These are phyloP conservation scores for Stropharia rugosoannulata DNA, from an alignment of 768 basidiomycete species.

Conservation along the genomic window DNA sequence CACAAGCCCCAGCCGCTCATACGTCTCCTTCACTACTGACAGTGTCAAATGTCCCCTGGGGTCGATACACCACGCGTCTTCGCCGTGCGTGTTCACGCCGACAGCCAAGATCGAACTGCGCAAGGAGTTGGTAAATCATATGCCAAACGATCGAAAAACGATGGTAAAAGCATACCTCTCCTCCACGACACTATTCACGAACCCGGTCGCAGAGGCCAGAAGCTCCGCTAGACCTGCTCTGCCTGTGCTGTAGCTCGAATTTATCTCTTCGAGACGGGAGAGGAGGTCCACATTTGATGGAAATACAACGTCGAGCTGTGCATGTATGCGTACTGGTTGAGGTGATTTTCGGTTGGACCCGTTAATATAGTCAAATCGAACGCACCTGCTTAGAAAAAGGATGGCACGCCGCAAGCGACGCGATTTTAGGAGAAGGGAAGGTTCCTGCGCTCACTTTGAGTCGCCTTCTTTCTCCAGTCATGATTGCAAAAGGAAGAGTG, in stretches of 20 bases:
- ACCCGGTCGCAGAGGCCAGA: conserved; percentile 36
- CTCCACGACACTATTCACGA: conserved; percentile 20
- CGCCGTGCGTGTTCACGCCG: conserved; percentile 29
- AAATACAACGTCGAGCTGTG: conserved; percentile 64
- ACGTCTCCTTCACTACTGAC: conserved; percentile 53
- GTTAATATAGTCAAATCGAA: neutral
- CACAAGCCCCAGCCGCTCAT: conserved; percentile 59
- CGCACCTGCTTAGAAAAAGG: conserved; percentile 56
- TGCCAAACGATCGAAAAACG: neutral
- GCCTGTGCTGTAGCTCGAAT: conserved; percentile 44
- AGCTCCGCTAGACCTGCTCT: conserved; percentile 41
- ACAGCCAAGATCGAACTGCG: conserved; percentile 38
- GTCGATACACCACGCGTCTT: conserved; percentile 74
- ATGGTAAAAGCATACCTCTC: conserved; percentile 24
- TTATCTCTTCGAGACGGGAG: conserved; percentile 36
- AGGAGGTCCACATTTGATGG: conserved; percentile 43
- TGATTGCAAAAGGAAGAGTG: neutral
- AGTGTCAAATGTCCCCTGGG: conserved; percentile 58
- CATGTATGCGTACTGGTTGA: neutral
- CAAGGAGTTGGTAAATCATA: neutral
- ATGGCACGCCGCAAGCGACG: conserved; percentile 36
- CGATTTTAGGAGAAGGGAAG: conserved; percentile 26
- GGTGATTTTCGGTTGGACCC: neutral
- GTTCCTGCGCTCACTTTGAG: conserved; percentile 19
- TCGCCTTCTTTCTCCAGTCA: conserved; percentile 21